Conservation (phyloP, 306 rosid genomes). For the Calophaca sinica region DNA sequence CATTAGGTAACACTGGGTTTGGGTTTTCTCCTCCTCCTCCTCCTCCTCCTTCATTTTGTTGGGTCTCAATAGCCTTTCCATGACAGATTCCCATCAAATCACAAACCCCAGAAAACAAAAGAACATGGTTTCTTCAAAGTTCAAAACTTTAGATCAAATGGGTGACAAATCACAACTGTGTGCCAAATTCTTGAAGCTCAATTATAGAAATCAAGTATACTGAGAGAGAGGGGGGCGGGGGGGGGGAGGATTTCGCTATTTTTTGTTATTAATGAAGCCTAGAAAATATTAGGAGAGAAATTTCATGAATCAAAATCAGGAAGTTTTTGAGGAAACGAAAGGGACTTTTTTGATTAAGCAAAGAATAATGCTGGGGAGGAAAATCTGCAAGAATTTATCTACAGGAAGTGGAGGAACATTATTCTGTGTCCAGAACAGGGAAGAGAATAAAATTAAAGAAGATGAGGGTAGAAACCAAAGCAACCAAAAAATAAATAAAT, state of each 20-base stretch:
- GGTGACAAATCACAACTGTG: too few relatives aligned
- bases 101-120: too few relatives aligned
- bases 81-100: constrained; percentile 71
- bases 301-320: background rate
- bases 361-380: background rate
- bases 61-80: constrained; percentile 59
- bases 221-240: too few relatives aligned
- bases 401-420: background rate
- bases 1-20: background rate
- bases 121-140: too few relatives aligned
- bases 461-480: background rate
- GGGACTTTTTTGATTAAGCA: background rate
- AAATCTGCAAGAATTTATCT: background rate
- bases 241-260: background rate
- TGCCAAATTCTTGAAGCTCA: background rate
- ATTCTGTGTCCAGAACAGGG: background rate
- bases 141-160: too few relatives aligned
- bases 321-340: background rate
- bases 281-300: constrained; percentile 16
- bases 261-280: constrained; percentile 24
- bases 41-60: constrained; percentile 8
- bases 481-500: background rate
- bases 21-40: constrained; percentile 41
- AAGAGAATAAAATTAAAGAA: background rate
- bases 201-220: background rate